Evolutionary conservation across 2,329 filamentous ascomycete species (phyloP).

Genomic region (Endoconidiophora polonica): DNA sequence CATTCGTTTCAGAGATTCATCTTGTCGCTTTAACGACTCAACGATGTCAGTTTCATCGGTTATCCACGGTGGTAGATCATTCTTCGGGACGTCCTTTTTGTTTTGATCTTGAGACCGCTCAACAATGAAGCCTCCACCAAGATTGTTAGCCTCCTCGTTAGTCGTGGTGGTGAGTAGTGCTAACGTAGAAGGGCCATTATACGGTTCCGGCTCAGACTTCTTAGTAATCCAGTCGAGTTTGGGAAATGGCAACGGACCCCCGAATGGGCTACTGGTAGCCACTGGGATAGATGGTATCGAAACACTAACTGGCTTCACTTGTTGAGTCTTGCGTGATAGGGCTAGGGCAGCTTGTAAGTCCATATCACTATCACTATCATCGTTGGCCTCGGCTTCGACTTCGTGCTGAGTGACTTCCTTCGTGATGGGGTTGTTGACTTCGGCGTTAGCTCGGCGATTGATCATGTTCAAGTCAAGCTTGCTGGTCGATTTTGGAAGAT

Average conservation of each 20-base stretch:
- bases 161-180: background rate
- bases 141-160: background rate
- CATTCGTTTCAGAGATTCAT: constrained; percentile 37
- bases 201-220: background rate
- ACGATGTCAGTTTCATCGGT: constrained; percentile 48
- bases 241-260: constrained; percentile 79
- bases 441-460: constrained; percentile 9
- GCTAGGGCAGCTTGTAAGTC: constrained; percentile 64
- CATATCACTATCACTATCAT: constrained; percentile 51
- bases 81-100: constrained; percentile 27
- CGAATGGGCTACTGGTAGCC: constrained; percentile 30
- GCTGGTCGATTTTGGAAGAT: constrained; percentile 29
- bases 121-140: constrained; percentile 8
- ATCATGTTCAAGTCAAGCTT: constrained; percentile 9
- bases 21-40: constrained; percentile 42
- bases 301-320: background rate
- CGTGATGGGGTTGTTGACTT: constrained; percentile 55
- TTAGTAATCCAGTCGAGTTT: constrained; percentile 46
- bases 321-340: constrained; percentile 21
- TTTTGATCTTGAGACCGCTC: background rate
- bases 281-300: constrained; percentile 1
- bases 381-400: constrained; percentile 30
- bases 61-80: constrained; percentile 61
- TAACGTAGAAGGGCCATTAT: background rate
- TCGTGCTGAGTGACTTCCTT: constrained; percentile 28